Conservation (phyloP, 2,329 filamentous ascomycete species). For the Aspergillus sp. region DNA sequence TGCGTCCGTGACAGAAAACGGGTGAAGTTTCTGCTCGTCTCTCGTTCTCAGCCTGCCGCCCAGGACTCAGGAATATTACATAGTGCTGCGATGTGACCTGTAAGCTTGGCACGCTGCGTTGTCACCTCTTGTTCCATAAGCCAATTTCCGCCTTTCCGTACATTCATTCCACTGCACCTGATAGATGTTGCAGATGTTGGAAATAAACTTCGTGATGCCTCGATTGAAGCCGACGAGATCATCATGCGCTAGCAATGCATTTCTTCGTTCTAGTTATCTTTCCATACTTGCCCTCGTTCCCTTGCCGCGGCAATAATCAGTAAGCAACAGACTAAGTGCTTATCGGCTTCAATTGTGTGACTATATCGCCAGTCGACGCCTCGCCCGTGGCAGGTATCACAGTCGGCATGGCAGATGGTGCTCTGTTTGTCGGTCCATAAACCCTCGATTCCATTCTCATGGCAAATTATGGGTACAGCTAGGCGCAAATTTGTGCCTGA, state of each 20-base stretch:
- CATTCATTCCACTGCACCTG: not conserved
- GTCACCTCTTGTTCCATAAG: not conserved
- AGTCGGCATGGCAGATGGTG: not conserved
- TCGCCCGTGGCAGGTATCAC: not conserved
- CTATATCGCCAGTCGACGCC: not conserved
- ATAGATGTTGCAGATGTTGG: not conserved
- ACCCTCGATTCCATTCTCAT: not conserved
- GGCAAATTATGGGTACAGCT: not conserved
- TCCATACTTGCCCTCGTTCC: not conserved
- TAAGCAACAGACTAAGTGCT: not conserved
- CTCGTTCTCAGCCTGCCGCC: not conserved
- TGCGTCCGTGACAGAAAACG: conserved; percentile 1
- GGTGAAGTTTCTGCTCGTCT: not conserved
- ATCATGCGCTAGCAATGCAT: not conserved
- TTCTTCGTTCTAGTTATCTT: not conserved
- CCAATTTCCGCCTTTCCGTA: not conserved
- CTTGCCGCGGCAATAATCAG: not conserved
- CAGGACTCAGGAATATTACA: too few species aligned
- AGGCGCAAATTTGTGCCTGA: not conserved
- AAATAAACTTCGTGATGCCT: not conserved
- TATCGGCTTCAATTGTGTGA: not conserved
- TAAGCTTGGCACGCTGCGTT: conserved; percentile 2
- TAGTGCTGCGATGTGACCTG: not conserved
- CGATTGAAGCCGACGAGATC: not conserved
- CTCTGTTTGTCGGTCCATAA: not conserved